These are phyloP conservation scores for Ascochyta lentis DNA, from an alignment of 2,329 filamentous ascomycete species.

Conservation along the genomic window DNA sequence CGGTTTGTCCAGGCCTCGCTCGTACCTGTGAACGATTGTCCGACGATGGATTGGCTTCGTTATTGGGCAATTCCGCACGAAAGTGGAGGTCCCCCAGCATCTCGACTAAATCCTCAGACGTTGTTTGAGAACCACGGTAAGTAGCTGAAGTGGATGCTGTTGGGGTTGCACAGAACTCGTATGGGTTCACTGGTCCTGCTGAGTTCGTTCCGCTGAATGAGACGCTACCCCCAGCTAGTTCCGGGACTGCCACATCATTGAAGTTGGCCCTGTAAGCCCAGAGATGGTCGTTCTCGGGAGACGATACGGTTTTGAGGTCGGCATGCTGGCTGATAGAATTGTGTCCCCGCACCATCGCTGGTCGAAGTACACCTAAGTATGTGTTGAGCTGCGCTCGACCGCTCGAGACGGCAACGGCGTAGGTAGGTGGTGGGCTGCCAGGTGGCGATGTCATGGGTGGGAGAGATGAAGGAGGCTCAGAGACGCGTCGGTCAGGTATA, in stretches of 20 bases:
- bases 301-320: background rate
- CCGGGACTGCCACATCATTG: background rate
- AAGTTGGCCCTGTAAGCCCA: background rate
- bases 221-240: slow-evolving; percentile 21
- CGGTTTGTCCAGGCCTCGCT: background rate
- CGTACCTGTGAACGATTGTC: slow-evolving; percentile 1
- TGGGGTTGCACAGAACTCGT: slow-evolving; percentile 10
- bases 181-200: slow-evolving; percentile 28
- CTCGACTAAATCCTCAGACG: too few relatives aligned
- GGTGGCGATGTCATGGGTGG: background rate
- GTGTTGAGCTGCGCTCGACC: background rate
- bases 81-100: too few relatives aligned
- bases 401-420: background rate
- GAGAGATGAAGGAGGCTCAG: background rate
- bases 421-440: slow-evolving; percentile 8
- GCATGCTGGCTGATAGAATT: background rate
- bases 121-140: too few relatives aligned
- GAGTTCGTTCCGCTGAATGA: slow-evolving; percentile 27
- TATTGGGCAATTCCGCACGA: slow-evolving; percentile 13
- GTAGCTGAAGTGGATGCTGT: background rate
- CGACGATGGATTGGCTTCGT: slow-evolving; percentile 11
- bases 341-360: too few relatives aligned
- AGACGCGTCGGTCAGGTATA: background rate
- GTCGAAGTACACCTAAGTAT: too few relatives aligned
- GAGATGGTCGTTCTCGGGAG: background rate